phyloP scores from a whole-genome alignment of 768 basidiomycete species.

The Phylloporus rhodoxanthus region DNA sequence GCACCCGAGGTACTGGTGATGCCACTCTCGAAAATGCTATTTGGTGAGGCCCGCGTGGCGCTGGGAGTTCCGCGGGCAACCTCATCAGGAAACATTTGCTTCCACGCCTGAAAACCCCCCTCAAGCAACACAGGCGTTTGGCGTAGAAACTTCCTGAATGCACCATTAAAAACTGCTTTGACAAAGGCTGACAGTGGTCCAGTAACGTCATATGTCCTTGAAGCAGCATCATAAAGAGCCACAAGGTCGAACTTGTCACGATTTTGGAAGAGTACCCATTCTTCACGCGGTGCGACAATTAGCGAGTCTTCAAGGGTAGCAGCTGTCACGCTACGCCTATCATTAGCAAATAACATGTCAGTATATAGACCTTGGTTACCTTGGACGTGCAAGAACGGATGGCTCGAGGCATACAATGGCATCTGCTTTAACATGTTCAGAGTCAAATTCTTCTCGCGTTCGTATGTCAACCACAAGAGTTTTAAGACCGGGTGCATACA shows the following conservation, averaged over 20 bases:
- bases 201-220: slow-evolving; percentile 46
- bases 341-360: slow-evolving; percentile 7
- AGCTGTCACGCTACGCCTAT: slow-evolving; percentile 51
- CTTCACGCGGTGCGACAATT: slow-evolving; percentile 60
- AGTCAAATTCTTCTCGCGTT: slow-evolving; percentile 69
- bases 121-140: slow-evolving; percentile 76
- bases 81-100: slow-evolving; percentile 45
- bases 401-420: slow-evolving; percentile 85
- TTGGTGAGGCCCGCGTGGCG: slow-evolving; percentile 12
- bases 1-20: slow-evolving; percentile 26
- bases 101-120: slow-evolving; percentile 85
- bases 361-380: slow-evolving; percentile 39
- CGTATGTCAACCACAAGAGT: slow-evolving; percentile 81
- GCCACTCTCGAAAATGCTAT: slow-evolving; percentile 22
- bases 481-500: slow-evolving; percentile 43
- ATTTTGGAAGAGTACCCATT: slow-evolving; percentile 70
- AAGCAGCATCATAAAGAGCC: slow-evolving; percentile 72
- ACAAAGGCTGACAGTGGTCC: slow-evolving; percentile 57
- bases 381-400: slow-evolving; percentile 57
- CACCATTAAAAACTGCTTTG: slow-evolving; percentile 64
- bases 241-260: slow-evolving; percentile 88
- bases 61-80: slow-evolving; percentile 25
- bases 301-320: slow-evolving; percentile 69
- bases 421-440: slow-evolving; percentile 61
- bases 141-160: slow-evolving; percentile 65